Conservation (phyloP, 768 basidiomycete species). For the Leccinum rimulosum region DNA sequence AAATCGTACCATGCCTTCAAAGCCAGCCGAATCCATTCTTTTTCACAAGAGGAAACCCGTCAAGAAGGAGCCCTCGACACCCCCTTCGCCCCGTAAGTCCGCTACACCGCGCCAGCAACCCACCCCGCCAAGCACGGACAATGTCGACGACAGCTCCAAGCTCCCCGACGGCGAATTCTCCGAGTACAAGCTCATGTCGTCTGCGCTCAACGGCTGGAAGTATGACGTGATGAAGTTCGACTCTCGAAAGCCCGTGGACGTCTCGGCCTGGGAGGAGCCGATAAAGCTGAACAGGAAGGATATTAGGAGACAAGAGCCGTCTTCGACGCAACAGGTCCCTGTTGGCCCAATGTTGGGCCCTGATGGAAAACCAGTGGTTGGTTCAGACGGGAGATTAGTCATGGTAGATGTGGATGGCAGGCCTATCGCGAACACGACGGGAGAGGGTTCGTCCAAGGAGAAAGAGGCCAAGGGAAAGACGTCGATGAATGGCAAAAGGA, state of each 20-base stretch:
- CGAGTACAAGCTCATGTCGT: slow-evolving; percentile 79
- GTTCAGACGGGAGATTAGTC: slow-evolving; percentile 69
- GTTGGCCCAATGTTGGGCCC: slow-evolving; percentile 74
- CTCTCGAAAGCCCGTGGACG: slow-evolving; percentile 67
- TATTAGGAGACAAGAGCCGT: slow-evolving; percentile 47
- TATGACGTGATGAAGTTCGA: slow-evolving; percentile 94
- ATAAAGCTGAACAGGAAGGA: slow-evolving; percentile 90
- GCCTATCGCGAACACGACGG: slow-evolving; percentile 48
- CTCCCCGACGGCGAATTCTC: slow-evolving; percentile 68
- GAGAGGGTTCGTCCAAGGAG: slow-evolving; percentile 31
- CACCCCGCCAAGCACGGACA: slow-evolving; percentile 39
- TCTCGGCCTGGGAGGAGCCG: slow-evolving; percentile 65
- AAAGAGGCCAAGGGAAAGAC: slow-evolving; percentile 44
- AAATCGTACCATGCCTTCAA: slow-evolving; percentile 25
- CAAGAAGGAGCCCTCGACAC: slow-evolving; percentile 24
- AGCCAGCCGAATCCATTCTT: slow-evolving; percentile 48
- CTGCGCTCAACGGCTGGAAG: slow-evolving; percentile 81
- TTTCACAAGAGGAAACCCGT: slow-evolving; percentile 63
- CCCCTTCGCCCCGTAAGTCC: slow-evolving; percentile 36
- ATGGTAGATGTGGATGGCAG: slow-evolving; percentile 81
- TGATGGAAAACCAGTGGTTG: slow-evolving; percentile 84
- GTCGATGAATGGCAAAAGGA: slow-evolving; percentile 54
- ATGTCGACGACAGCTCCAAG: slow-evolving; percentile 49
- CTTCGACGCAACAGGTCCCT: slow-evolving; percentile 43
- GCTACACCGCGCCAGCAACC: slow-evolving; percentile 40